Conservation (phyloP, 495 filamentous ascomycete species). For the Penicillium taxi region DNA sequence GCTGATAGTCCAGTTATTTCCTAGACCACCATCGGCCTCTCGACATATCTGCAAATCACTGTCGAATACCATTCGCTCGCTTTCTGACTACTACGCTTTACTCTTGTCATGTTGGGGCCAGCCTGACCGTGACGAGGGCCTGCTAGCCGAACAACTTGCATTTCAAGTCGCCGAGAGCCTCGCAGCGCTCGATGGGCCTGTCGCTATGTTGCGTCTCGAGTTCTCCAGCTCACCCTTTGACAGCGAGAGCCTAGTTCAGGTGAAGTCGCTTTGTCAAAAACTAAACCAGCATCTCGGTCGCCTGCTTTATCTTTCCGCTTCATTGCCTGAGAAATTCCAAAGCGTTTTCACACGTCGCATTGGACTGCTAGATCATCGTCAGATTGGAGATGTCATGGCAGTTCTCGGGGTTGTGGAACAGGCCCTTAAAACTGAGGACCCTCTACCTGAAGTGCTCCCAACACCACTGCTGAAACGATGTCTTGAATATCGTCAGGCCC, state of each 20-base stretch:
- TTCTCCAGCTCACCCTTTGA: slow-evolving; percentile 39
- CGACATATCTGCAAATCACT: slow-evolving; percentile 35
- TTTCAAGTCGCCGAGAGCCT: slow-evolving; percentile 28
- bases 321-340: slow-evolving; percentile 26
- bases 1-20: slow-evolving; percentile 35
- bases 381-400: slow-evolving; percentile 37
- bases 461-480: slow-evolving; percentile 31
- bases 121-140: slow-evolving; percentile 18
- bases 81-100: slow-evolving; percentile 40
- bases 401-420: slow-evolving; percentile 34
- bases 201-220: slow-evolving; percentile 29
- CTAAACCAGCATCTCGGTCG: slow-evolving; percentile 31
- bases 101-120: slow-evolving; percentile 36
- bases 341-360: slow-evolving; percentile 18
- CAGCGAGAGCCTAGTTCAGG: slow-evolving; percentile 24
- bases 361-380: slow-evolving; percentile 31
- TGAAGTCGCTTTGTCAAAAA: slow-evolving; percentile 29
- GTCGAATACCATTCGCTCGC: slow-evolving; percentile 27
- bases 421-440: slow-evolving; percentile 34
- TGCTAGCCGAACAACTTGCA: slow-evolving; percentile 26
- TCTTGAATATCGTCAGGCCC: slow-evolving; percentile 22
- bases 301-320: slow-evolving; percentile 27
- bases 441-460: slow-evolving; percentile 35
- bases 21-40: slow-evolving; percentile 35
- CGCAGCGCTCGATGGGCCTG: slow-evolving; percentile 23